Evolutionary conservation across 768 basidiomycete species (phyloP), one percentile per base, ranked within the genome.

Genomic region (Hypsizygus marmoreus): DNA sequence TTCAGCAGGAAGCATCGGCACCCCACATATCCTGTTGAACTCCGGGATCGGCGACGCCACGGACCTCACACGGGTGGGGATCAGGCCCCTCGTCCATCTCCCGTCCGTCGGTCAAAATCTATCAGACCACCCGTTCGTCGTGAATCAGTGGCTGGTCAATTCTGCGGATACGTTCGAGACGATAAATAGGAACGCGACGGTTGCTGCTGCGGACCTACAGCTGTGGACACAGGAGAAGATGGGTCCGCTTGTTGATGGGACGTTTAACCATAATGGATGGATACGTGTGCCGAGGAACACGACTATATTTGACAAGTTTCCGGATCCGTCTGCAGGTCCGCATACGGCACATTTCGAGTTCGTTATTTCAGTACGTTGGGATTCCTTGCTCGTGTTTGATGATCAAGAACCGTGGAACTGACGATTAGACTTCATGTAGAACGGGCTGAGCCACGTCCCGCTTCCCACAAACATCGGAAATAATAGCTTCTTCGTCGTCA

Each of bases 321-420:
- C 37, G 1, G 63, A 67, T 45, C 60, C 64, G 2, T 37, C 62
- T 0, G 47, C 65, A 2, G 66, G 66, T 6, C 53, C 56, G 0
- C 39, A 53, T 29, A 47, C 54, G 3, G 48, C 61, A 1, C 66
- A 68, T 47, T 54, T 49, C 29, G 65, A 67, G 34, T 29, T 65
- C 1, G 14, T 60, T 10, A 40, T 59, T 38, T 23, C 41, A 6
- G 61, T 64, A 25, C 6, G 30, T 33, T 37, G 45, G 9, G 17
- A 33, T 3, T 26, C 16, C 7, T 7, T 19, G 12, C n/a, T 28
- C 8, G 5, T 12, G 28, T 28, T 16, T 28, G 13, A 51, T 51
- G n/a, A n/a, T n/a, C n/a, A n/a, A n/a, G n/a, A n/a, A n/a, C n/a
- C n/a, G n/a, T n/a, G n/a, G n/a, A n/a, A n/a, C n/a, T n/a, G n/a